Evolutionary conservation across 805 yeast species (phyloP).

Genomic region (Clavispora santaluciae): DNA sequence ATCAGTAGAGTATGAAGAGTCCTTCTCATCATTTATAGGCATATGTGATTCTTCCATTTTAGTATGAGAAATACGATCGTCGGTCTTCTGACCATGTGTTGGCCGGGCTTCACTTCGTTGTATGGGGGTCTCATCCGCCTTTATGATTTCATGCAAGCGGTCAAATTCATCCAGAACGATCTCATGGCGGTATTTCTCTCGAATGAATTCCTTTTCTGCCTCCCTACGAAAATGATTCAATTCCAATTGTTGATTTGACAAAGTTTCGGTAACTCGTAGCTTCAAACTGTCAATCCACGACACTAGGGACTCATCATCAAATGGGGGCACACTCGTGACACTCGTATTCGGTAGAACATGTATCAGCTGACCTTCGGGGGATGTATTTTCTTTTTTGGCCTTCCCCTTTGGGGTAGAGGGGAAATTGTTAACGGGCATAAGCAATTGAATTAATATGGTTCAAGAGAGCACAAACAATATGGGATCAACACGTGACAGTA

Average conservation of each 20-base stretch:
- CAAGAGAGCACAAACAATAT: background rate
- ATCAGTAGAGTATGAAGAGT: background rate
- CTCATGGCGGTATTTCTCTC: slow-evolving; percentile 15
- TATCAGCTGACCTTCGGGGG: background rate
- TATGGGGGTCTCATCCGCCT: too few relatives aligned
- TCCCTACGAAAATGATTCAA: slow-evolving; percentile 8
- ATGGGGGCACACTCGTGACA: slow-evolving; percentile 1
- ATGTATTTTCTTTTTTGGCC: background rate
- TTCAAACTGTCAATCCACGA: slow-evolving; percentile 16
- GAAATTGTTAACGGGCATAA: background rate
- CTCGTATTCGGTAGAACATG: slow-evolving; percentile 2
- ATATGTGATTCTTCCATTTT: too few relatives aligned
- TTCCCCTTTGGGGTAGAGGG: background rate
- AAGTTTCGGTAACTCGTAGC: slow-evolving; percentile 8
- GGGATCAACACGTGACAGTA: background rate
- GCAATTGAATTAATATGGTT: background rate
- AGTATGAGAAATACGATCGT: too few relatives aligned
- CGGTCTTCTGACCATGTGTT: too few relatives aligned
- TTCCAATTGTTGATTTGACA: slow-evolving; percentile 10
- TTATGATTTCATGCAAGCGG: slow-evolving; percentile 15
- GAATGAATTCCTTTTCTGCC: slow-evolving; percentile 15
- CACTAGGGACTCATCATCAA: slow-evolving; percentile 4
- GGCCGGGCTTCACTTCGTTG: background rate
- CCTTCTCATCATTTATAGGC: background rate
- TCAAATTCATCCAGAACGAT: slow-evolving; percentile 26